A percentile compares a stretch with the other conserved stretches of the same genome.
Evolutionary conservation across 1,139 yeast species (phyloP).

Genomic region (Kodamaea sp.): DNA sequence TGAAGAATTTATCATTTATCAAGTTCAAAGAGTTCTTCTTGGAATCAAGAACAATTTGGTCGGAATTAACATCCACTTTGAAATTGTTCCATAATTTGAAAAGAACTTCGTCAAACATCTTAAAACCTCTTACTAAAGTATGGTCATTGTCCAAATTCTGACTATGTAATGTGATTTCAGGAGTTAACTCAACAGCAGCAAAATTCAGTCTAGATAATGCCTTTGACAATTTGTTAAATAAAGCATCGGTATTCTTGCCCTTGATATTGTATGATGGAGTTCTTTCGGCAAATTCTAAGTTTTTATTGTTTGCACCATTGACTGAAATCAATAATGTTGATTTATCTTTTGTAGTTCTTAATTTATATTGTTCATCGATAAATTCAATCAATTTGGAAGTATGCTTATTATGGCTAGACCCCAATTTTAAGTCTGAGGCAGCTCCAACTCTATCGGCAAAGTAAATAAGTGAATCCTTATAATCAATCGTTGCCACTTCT

Average conservation of each 20-base stretch:
- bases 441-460: constrained; percentile 44
- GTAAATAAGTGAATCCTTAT: constrained; percentile 23
- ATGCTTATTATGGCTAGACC: constrained; percentile 18
- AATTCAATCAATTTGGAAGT: constrained; percentile 25
- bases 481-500: constrained; percentile 11
- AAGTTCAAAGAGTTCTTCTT: constrained; percentile 16
- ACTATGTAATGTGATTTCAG: constrained; percentile 33
- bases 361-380: constrained; percentile 20
- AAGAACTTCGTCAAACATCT: constrained; percentile 29
- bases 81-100: constrained; percentile 35
- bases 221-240: constrained; percentile 18
- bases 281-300: constrained; percentile 17
- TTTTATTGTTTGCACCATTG: constrained; percentile 37
- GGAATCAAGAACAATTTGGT: constrained; percentile 10
- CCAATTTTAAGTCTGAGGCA: constrained; percentile 31
- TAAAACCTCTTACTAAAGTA: constrained; percentile 31
- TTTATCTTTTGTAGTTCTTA: constrained; percentile 7
- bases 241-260: constrained; percentile 10
- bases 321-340: constrained; percentile 38
- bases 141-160: constrained; percentile 13
- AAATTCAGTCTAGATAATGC: constrained; percentile 12
- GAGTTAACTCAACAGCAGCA: constrained; percentile 24
- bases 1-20: constrained; percentile 43
- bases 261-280: constrained; percentile 20
- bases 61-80: constrained; percentile 12